Evolutionary conservation across 179 eudicot genomes (phyloP).

Genomic region (Beta lomatogona): DNA sequence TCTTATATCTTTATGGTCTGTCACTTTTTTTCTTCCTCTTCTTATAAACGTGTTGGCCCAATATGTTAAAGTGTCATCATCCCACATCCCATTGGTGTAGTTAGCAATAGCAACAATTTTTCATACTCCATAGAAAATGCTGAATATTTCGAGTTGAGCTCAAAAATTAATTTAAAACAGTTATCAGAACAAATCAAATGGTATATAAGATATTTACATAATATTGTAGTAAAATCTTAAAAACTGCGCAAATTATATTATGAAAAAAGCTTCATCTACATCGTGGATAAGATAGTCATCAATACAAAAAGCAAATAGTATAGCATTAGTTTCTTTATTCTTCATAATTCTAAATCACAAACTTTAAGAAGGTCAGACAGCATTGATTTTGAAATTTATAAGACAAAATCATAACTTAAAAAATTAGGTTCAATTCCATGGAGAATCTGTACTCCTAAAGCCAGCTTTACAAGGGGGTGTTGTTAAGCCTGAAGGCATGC

Average conservation of each 20-base stretch:
- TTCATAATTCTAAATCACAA: constrained; percentile 23
- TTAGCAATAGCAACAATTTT: not conserved
- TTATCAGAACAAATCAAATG: too few relatives aligned
- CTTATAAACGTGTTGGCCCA: not conserved
- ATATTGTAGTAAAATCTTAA: too few relatives aligned
- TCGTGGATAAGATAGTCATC: too few relatives aligned
- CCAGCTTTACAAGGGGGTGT: constrained; percentile 24
- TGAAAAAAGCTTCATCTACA: too few relatives aligned
- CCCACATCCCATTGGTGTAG: constrained; percentile 4
- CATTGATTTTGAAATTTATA: constrained; percentile 13
- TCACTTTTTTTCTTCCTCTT: not conserved
- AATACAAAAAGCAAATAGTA: too few relatives aligned
- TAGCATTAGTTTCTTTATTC: too few relatives aligned
- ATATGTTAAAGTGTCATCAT: not conserved
- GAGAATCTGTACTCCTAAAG: constrained; percentile 28
- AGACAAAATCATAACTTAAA: constrained; percentile 9
- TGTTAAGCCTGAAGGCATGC: constrained; percentile 31
- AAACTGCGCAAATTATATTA: too few relatives aligned
- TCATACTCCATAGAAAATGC: not conserved
- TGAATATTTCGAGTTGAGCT: too few relatives aligned
- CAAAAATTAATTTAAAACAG: too few relatives aligned
- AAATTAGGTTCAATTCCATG: constrained; percentile 12
- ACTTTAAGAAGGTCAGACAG: constrained; percentile 38
- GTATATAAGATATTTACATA: too few relatives aligned
- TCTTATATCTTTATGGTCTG: not conserved